A percentile compares a stretch with the other conserved stretches of the same genome.
phyloP scores from a whole-genome alignment of 2,329 filamentous ascomycete genomes.

The Ceratocystis diversiconidia region DNA sequence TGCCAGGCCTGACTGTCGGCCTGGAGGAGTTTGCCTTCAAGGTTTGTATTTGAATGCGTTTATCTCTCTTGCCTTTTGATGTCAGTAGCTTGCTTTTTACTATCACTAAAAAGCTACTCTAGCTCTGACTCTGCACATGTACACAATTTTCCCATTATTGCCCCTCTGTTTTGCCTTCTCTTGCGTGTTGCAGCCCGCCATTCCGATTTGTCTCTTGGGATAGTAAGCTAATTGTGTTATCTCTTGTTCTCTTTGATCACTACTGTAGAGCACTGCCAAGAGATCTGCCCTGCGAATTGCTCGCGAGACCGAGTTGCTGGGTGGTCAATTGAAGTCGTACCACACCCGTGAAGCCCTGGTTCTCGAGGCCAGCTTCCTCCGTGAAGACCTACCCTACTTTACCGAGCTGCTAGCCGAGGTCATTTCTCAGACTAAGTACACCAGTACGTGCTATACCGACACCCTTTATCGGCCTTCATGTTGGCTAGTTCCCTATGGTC shows the following conservation, averaged over 20 bases:
- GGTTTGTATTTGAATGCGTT: slow-evolving; percentile 34
- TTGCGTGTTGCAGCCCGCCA: background rate
- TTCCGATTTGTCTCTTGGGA: slow-evolving; percentile 1
- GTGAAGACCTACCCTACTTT: slow-evolving; percentile 93
- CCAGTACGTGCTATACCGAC: slow-evolving; percentile 36
- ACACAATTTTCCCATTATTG: no score
- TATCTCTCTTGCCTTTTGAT: background rate
- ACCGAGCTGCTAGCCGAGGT: slow-evolving; percentile 90
- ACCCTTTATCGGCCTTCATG: slow-evolving; percentile 19
- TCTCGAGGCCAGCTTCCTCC: slow-evolving; percentile 85
- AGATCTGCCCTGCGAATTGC: slow-evolving; percentile 85
- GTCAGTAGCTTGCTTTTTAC: slow-evolving; percentile 6
- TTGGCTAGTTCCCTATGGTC: background rate
- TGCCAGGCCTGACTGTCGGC: slow-evolving; percentile 77
- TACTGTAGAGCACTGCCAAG: slow-evolving; percentile 60
- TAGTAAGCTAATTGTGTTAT: slow-evolving; percentile 28
- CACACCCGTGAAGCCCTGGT: slow-evolving; percentile 90
- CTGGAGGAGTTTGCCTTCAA: slow-evolving; percentile 96
- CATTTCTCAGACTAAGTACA: slow-evolving; percentile 74
- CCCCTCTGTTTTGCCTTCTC: no score
- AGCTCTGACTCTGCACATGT: background rate
- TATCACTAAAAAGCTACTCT: background rate
- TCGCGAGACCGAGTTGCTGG: slow-evolving; percentile 88
- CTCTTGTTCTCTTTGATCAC: slow-evolving; percentile 25
- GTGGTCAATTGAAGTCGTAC: slow-evolving; percentile 73